These are phyloP conservation scores for Diplocarpon rosae DNA, from an alignment of 2,329 filamentous ascomycete species.

Conservation along the genomic window DNA sequence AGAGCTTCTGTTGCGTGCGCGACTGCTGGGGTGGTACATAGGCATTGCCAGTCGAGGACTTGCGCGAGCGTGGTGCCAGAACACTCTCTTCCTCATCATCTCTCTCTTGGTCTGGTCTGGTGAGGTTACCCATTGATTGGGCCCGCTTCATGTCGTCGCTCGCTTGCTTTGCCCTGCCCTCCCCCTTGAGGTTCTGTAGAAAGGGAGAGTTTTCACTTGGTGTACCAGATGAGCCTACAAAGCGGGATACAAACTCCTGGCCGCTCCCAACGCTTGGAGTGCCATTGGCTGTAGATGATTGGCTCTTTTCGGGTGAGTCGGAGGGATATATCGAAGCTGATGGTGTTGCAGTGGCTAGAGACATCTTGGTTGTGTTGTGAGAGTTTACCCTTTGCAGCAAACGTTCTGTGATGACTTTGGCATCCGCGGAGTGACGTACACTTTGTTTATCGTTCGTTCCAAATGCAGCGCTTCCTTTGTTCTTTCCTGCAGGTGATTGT, in stretches of 20 bases:
- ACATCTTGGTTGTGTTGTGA: constrained; percentile 50
- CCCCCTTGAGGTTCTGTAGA: constrained; percentile 34
- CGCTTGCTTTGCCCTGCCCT: constrained; percentile 5
- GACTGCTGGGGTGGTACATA: constrained; percentile 37
- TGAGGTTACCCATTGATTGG: constrained; percentile 25
- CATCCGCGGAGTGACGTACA: constrained; percentile 39
- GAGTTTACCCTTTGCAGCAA: constrained; percentile 54
- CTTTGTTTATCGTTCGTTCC: constrained; percentile 24
- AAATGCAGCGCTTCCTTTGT: neutral
- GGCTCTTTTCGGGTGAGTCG: constrained; percentile 23
- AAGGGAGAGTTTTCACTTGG: constrained; percentile 37
- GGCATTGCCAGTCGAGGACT: constrained; percentile 16
- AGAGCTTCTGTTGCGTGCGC: constrained; percentile 64
- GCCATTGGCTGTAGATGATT: constrained; percentile 12
- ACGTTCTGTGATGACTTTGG: constrained; percentile 56
- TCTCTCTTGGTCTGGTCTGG: constrained; percentile 20
- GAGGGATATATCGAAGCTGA: constrained; percentile 27
- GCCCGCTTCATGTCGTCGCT: constrained; percentile 22
- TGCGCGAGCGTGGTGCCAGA: constrained; percentile 33
- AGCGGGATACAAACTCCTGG: constrained; percentile 44
- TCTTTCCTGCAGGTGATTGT: constrained; percentile 10
- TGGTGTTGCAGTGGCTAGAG: constrained; percentile 39
- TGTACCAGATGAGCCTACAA: constrained; percentile 42
- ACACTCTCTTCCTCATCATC: constrained; percentile 33
- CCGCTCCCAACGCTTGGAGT: constrained; percentile 22